phyloP scores from a whole-genome alignment of 164 flowering plant species.

The Sedum album region DNA sequence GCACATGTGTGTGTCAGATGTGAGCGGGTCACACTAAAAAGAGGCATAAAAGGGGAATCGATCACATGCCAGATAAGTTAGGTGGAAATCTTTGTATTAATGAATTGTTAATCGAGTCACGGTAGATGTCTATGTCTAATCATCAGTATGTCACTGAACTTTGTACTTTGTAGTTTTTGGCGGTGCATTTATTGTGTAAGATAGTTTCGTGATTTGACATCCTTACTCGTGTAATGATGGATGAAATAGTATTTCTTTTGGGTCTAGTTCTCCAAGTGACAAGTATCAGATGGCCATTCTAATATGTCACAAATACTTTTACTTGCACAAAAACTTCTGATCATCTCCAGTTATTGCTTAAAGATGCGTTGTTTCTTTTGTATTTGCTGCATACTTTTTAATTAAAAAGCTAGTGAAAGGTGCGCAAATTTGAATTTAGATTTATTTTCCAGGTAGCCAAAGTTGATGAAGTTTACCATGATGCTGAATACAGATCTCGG shows the following conservation, averaged over 20 bases:
- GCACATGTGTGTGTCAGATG: no score
- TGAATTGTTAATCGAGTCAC: no score
- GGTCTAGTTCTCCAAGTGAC: neutral
- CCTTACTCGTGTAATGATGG: neutral
- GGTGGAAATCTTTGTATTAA: no score
- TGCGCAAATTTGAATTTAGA: neutral
- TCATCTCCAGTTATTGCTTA: neutral
- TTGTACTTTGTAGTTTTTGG: no score
- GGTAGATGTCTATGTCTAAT: no score
- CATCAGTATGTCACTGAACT: no score
- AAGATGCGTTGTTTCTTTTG: neutral
- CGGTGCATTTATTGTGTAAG: neutral
- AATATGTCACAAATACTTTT: no score
- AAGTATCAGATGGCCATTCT: neutral
- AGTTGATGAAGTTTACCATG: slow-evolving; percentile 67
- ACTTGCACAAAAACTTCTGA: neutral
- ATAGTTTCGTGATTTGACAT: no score
- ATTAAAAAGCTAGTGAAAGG: no score
- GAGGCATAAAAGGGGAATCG: no score
- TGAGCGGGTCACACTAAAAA: no score
- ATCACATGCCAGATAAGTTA: no score
- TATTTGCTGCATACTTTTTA: neutral
- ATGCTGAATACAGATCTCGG: slow-evolving; percentile 49
- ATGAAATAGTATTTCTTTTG: neutral
- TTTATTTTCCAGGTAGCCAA: slow-evolving; percentile 46